Base-by-base conservation (phyloP, 2,329 filamentous ascomycete species). In the Scedosporium minutisporum region DNA sequence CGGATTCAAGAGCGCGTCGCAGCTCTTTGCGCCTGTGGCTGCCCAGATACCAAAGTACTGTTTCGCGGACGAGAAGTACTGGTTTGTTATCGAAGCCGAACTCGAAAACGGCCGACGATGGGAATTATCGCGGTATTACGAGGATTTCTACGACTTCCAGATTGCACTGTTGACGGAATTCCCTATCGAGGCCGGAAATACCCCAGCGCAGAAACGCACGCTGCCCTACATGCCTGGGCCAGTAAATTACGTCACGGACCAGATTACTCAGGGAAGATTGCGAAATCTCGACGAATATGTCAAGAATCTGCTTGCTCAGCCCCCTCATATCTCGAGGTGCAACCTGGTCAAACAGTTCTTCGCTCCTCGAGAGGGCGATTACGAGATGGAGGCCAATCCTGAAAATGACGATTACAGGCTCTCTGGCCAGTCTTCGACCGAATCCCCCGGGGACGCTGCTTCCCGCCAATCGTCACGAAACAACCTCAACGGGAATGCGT, bases 61-160 rank as follows among this genome's bases (percentile, higher is more conserved):
- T 74, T 97, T 96, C 71, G 91, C 92, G 64, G 93, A 97, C 71
- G 93, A 97, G 68, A 97, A 97, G 74, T 97, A 97, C 75, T 97
- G 95, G 91, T 99, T 97, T 71, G 90, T 97, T 62, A 93, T 99
- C 64, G 93, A 97, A 73, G 91, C 90, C 25, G 83, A 88, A 69
- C 85, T 97, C 74, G 91, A 96, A 71, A 93, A 97, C 71, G 93
- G 92, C 58, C 84, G 90, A 57, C 88, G 90, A 71, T 97, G 93
- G 92, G 93, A 97, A 72, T 78, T 99, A 59, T 93, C 91, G 46
- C 87, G 95, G 66, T 95, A 96, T 71, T 99, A 99, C 71, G 92
- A 97, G 74, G 95, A 97, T 77, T 99, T 99, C 72, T 99, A 97
- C 76, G 95, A 97, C 74, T 93, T 97, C 74, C 95, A 99, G 73